Conservation (phyloP, 129 eudicot genomes). For the Dittrichia graveolens region DNA sequence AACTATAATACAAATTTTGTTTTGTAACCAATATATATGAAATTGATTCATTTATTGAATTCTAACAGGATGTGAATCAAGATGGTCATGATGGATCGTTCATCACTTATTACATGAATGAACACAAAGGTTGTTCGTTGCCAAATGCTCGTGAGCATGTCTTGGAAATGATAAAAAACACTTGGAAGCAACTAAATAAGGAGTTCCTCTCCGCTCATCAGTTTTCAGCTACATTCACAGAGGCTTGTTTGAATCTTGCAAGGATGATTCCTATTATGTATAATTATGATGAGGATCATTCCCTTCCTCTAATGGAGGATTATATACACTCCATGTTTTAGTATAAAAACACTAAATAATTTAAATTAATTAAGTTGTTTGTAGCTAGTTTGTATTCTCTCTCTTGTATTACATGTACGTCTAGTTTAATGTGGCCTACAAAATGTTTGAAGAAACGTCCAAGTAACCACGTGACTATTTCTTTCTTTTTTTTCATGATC, state of each 20-base stretch:
- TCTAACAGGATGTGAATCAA: slow-evolving; percentile 60
- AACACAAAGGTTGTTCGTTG: slow-evolving; percentile 39
- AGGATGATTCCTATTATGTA: slow-evolving; percentile 66
- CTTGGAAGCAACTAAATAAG: slow-evolving; percentile 59
- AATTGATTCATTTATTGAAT: neutral
- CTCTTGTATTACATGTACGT: too few relatives aligned
- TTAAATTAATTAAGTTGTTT: neutral
- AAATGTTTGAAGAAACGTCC: too few relatives aligned
- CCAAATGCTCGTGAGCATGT: slow-evolving; percentile 44
- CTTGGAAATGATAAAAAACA: slow-evolving; percentile 35
- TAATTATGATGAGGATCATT: slow-evolving; percentile 50
- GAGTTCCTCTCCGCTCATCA: slow-evolving; percentile 36
- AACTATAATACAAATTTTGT: too few relatives aligned
- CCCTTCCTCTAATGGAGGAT: slow-evolving; percentile 47
- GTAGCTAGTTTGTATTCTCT: neutral
- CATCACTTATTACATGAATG: slow-evolving; percentile 50
- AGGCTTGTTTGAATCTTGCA: slow-evolving; percentile 53
- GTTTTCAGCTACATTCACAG: slow-evolving; percentile 37
- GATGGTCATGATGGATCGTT: slow-evolving; percentile 67
- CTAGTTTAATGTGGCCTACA: too few relatives aligned
- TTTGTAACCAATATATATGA: neutral
- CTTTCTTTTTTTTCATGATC: too few relatives aligned
- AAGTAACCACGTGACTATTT: too few relatives aligned
- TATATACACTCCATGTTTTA: slow-evolving; percentile 40
- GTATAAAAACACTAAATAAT: neutral